phyloP scores from a whole-genome alignment of 2,329 filamentous ascomycete genomes.

The Xylaria sp. region DNA sequence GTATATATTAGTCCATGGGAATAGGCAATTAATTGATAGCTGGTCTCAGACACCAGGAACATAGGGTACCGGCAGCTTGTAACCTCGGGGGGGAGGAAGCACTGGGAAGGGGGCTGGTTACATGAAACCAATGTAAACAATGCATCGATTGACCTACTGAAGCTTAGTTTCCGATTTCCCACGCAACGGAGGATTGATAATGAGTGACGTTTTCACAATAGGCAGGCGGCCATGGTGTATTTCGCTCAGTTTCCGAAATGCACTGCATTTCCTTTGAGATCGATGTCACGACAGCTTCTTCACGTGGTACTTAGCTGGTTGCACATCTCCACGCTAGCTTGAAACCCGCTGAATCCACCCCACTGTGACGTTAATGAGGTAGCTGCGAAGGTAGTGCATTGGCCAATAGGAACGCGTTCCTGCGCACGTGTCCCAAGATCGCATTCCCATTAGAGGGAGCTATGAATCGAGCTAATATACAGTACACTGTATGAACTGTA shows the following conservation, averaged over 20 bases:
- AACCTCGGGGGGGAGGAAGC: background rate
- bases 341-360: background rate
- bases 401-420: slow-evolving; percentile 59
- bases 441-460: background rate
- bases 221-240: background rate
- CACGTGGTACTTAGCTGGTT: too few species aligned
- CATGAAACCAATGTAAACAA: background rate
- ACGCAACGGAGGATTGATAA: background rate
- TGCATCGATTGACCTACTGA: background rate
- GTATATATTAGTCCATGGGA: slow-evolving; percentile 61
- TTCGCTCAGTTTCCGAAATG: background rate
- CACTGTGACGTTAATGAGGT: slow-evolving; percentile 10
- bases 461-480: background rate
- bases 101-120: slow-evolving; percentile 10
- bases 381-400: slow-evolving; percentile 36
- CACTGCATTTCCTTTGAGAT: background rate
- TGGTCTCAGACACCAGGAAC: slow-evolving; percentile 10
- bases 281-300: background rate
- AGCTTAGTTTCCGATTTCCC: background rate
- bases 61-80: background rate
- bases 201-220: background rate
- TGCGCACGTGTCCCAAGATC: slow-evolving; percentile 50
- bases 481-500: background rate
- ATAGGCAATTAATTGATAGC: slow-evolving; percentile 48
- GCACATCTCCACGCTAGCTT: slow-evolving; percentile 1